Base-by-base conservation (phyloP, 495 filamentous ascomycete genomes). In the Penicillium ucsense region DNA sequence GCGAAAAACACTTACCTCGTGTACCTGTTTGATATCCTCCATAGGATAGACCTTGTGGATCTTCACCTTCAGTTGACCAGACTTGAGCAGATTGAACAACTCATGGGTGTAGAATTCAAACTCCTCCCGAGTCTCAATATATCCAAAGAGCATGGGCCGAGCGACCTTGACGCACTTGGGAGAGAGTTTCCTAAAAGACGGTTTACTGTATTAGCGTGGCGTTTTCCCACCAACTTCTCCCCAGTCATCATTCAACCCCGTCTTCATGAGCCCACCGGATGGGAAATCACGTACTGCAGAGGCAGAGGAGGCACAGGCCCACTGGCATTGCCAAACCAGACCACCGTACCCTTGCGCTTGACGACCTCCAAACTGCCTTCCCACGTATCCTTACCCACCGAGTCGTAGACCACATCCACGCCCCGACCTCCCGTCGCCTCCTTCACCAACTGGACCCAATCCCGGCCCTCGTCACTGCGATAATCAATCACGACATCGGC, bases 251-350 rank as follows among this genome's bases (percentile, higher is more conserved):
- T 50, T 48, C 31, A 54, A 43, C 8, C 8, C 35, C 48, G 31
- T 28, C 8, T 3, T 31, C 31, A 8, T 35, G 3, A 8, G 8
- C 31, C 0, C 20, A 20, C n/a, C 11, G 39, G 34, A 29, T 6
- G 31, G 38, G 47, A 29, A 11, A 8, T 9, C 32, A 76, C 73
- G 64, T 62, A 82, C 65, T 74, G 49, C 49, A 96, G 78, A 30
- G 78, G 61, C 47, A 98, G 60, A 4, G 90, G 89, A 38, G 80
- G 80, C 4, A 94, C 88, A 4, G 84, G 73, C 7, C 92, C 92
- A 54, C 80, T 85, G 20, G 91, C 85, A 68, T 95, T 96, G 32
- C 92, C 92, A 71, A 91, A 97, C 55, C 76, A 82, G 28, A 88
- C 75, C 49, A 98, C 60, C n/a, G 75, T 83, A 29, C 92, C 92